Conservation (phyloP, 148 eudicot species). For the Nepenthes mirabilis region DNA sequence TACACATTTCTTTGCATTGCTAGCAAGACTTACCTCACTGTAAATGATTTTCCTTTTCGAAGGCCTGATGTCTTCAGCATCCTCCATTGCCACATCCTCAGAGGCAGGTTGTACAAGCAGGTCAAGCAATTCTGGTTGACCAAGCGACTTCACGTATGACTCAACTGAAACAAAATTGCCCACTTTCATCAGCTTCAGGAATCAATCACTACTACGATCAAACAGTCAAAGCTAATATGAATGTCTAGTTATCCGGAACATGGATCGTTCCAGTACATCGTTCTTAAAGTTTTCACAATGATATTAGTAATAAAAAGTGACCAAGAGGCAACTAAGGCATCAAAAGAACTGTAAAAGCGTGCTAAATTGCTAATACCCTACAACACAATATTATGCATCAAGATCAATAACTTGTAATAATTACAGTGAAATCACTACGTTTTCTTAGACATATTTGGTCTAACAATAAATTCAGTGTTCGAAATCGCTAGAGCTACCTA, state of each 20-base stretch:
- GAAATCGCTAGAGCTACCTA: too few species aligned
- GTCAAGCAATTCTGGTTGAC: constrained; percentile 53
- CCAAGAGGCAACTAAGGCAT: too few species aligned
- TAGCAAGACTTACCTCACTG: constrained; percentile 33
- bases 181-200: not conserved
- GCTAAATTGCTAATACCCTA: too few species aligned
- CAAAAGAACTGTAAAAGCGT: too few species aligned
- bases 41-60: constrained; percentile 55
- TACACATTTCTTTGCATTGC: not conserved
- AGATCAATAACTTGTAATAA: too few species aligned
- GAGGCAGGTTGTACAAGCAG: constrained; percentile 44
- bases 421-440: too few species aligned
- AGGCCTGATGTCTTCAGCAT: constrained; percentile 50
- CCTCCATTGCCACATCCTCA: constrained; percentile 43
- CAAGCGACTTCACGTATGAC: constrained; percentile 52
- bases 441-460: too few species aligned
- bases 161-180: constrained; percentile 45
- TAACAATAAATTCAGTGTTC: too few species aligned
- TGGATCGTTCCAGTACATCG: not conserved
- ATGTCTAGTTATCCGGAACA: not conserved
- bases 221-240: not conserved
- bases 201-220: too few species aligned
- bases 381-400: too few species aligned
- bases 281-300: too few species aligned
- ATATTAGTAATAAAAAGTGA: too few species aligned